Conservation (phyloP, 371 early-diverging fungal species). For the Haplosporangium sp. region DNA sequence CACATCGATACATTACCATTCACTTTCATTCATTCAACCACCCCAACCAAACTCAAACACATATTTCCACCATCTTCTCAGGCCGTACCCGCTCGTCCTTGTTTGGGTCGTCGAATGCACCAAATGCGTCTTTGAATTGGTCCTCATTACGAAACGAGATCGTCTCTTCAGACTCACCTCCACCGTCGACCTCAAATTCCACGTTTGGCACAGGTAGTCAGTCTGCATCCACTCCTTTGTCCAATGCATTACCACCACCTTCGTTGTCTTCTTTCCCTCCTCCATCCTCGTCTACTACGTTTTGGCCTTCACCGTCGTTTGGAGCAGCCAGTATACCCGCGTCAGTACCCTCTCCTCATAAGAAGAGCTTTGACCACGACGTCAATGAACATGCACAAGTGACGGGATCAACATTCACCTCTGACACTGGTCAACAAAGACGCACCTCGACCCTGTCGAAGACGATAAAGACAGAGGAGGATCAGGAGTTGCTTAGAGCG, state of each 20-base stretch:
- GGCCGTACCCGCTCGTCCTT: conserved; percentile 4
- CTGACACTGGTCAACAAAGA: conserved; percentile 20
- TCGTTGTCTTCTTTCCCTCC: background rate
- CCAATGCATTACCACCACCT: background rate
- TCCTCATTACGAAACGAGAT: conserved; percentile 32
- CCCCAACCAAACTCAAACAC: background rate
- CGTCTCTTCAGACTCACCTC: conserved; percentile 3
- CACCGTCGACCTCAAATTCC: conserved; percentile 7
- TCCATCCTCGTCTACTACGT: background rate
- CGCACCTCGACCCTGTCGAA: conserved; percentile 18
- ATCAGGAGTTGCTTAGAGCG: conserved; percentile 37
- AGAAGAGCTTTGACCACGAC: background rate
- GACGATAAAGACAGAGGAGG: conserved; percentile 20
- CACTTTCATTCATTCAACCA: no score
- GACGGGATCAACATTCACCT: conserved; percentile 37
- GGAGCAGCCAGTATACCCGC: background rate
- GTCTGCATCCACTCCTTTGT: no score
- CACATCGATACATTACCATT: background rate
- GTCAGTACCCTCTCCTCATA: background rate
- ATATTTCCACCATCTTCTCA: background rate
- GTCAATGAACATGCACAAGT: conserved; percentile 19
- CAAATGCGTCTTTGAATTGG: conserved; percentile 16
- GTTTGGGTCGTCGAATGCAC: conserved; percentile 1
- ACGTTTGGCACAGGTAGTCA: background rate
- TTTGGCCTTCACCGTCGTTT: background rate